Evolutionary conservation across 106 monocot species (phyloP).

Genomic region (Dendrobium nobile): DNA sequence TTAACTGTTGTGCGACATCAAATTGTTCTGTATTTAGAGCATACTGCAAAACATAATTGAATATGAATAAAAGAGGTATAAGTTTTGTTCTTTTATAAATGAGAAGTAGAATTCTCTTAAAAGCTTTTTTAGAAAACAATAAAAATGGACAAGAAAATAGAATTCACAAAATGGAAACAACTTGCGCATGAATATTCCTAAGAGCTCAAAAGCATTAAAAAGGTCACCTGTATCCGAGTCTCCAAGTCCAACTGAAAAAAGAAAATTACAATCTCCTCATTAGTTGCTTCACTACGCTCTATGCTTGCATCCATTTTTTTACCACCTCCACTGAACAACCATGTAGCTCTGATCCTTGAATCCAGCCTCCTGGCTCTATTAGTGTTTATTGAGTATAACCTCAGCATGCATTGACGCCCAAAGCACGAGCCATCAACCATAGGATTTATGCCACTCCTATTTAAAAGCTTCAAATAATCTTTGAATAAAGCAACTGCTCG

Average conservation of each 20-base stretch:
- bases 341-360: conserved; percentile 31
- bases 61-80: not conserved
- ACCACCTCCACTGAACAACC: conserved; percentile 45
- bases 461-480: conserved; percentile 16
- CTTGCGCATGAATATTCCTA: not conserved
- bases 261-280: conserved; percentile 84
- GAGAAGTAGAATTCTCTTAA: not conserved
- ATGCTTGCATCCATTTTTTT: conserved; percentile 42
- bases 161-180: too few species aligned
- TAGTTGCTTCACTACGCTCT: conserved; percentile 80
- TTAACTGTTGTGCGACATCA: conserved; percentile 74
- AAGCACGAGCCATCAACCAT: conserved; percentile 15
- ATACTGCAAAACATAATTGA: conserved; percentile 32
- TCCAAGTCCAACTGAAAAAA: conserved; percentile 86
- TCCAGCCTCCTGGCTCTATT: conserved; percentile 12
- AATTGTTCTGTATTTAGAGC: conserved; percentile 86
- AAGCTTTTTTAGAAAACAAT: too few species aligned
- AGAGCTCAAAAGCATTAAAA: not conserved
- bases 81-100: not conserved
- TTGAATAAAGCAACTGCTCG: conserved; percentile 14
- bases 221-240: conserved; percentile 74
- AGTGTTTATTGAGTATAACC: conserved; percentile 7
- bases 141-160: too few species aligned
- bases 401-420: conserved; percentile 6
- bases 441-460: conserved; percentile 9